Base-by-base conservation (phyloP, 441 rosid species). In the Aleurites moluccanus region DNA sequence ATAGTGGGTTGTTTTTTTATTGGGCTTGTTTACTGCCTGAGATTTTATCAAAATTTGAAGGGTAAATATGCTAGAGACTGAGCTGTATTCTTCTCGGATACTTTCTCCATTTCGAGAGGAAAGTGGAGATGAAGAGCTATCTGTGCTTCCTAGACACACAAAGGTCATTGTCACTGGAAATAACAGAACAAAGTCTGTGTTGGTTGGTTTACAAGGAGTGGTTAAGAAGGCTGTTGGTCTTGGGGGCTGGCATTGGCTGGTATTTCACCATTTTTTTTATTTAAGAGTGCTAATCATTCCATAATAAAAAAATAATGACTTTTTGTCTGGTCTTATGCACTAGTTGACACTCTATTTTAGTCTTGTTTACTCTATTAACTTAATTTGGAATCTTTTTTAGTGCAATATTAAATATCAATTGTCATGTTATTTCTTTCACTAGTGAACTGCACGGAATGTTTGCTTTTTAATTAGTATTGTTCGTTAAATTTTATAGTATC, bases 221-320 rank as follows among this genome's bases (percentile, higher is more conserved):
- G 93, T 92, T 69, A 90, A 90, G 89, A 91, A 90, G 82, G 97
- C 93, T 67, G 93, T 92, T 25, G 94, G 94, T n/a, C 94, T 92
- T 7, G 97, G 97, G 52, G 92, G 94, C 73, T 90, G 97, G 97
- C 94, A 91, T 79, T 91, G 97, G 97, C 94, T 91, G 91, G 97
- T 90, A 88, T 59, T 13, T 60, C 40, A 38, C 40, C 38, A 0
- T 35, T 53, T 30, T 1, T 28, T 56, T 72, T 0, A 16, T 33
- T 60, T 72, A 0, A 64, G 6, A 20, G 4, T 28, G 44, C 6
- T 5, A 40, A 33, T n/a, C 18, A 65, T 38, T 53, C 25, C 3
- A 20, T 55, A 42, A 10, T 40, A 20, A 9, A 38, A 14, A 10
- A 18, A 3, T 23, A 14, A 30, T 45, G 15, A 45, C 28, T 20